Conservation (phyloP, 176 grass and related monocot genomes). For the Areca catechu region DNA sequence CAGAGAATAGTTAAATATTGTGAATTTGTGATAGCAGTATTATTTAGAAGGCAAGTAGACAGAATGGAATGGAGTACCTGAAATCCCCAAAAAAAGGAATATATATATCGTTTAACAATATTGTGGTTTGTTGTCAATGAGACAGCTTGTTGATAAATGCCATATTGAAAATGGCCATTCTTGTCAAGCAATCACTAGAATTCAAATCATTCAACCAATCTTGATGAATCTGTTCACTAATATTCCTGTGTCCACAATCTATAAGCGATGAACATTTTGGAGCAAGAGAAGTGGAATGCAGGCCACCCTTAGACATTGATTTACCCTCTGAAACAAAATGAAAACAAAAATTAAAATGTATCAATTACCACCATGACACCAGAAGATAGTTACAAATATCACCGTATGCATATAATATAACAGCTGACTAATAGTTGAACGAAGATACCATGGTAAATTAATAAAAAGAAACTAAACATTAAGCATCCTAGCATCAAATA, state of each 20-base stretch:
- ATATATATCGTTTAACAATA: slow-evolving; percentile 72
- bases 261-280: slow-evolving; percentile 36
- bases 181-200: slow-evolving; percentile 46
- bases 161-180: slow-evolving; percentile 50
- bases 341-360: too few relatives aligned
- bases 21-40: too few relatives aligned
- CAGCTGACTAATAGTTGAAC: too few relatives aligned
- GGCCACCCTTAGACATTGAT: slow-evolving; percentile 68
- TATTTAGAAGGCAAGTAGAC: neutral
- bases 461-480: too few relatives aligned
- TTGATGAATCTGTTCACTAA: slow-evolving; percentile 5
- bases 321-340: slow-evolving; percentile 67
- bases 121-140: slow-evolving; percentile 48
- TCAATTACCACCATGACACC: too few relatives aligned
- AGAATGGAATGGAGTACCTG: slow-evolving; percentile 59
- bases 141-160: slow-evolving; percentile 76
- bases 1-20: too few relatives aligned
- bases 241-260: slow-evolving; percentile 48
- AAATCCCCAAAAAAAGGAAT: slow-evolving; percentile 95
- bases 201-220: slow-evolving; percentile 33
- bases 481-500: too few relatives aligned
- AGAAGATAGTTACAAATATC: neutral
- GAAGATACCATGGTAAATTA: too few relatives aligned
- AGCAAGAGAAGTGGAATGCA: slow-evolving; percentile 28
- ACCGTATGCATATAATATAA: too few relatives aligned